Conservation (phyloP, 2,329 filamentous ascomycete species). For the Aspergillus latus region DNA sequence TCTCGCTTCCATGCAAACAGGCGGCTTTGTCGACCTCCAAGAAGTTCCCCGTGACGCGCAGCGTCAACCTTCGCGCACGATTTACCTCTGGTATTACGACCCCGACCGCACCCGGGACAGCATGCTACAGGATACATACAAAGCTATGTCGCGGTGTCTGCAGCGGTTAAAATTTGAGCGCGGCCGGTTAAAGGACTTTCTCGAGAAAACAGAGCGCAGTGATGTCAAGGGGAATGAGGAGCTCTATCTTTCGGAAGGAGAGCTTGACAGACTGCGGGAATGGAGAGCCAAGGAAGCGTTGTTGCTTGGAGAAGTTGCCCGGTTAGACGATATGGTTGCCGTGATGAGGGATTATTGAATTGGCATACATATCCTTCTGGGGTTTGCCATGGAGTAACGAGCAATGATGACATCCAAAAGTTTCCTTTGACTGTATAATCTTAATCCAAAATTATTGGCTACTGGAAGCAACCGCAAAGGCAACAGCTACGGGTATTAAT, state of each 20-base stretch:
- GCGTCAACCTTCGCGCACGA: conserved; percentile 75
- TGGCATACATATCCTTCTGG: background rate
- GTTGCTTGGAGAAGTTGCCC: conserved; percentile 73
- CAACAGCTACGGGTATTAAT: background rate
- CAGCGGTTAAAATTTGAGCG: conserved; percentile 78
- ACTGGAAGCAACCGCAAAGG: too few relatives aligned
- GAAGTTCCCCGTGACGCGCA: conserved; percentile 88
- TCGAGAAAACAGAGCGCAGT: conserved; percentile 78
- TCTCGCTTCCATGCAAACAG: conserved; percentile 80
- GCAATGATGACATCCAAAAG: background rate
- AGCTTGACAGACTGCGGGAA: conserved; percentile 67
- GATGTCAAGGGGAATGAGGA: conserved; percentile 85
- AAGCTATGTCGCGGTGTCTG: conserved; percentile 80
- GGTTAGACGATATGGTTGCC: conserved; percentile 81
- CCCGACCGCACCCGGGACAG: conserved; percentile 67
- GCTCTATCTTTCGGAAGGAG: conserved; percentile 71
- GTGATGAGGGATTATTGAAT: conserved; percentile 74
- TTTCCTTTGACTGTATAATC: too few relatives aligned
- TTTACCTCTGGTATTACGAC: conserved; percentile 93
- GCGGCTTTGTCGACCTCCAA: conserved; percentile 85
- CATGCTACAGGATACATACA: conserved; percentile 80
- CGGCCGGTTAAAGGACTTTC: conserved; percentile 66
- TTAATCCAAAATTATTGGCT: too few relatives aligned
- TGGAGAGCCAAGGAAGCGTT: conserved; percentile 65
- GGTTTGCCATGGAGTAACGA: conserved; percentile 1